A percentile compares a stretch with the other conserved stretches of the same genome.
Conservation (phyloP, 306 rosid genomes). For the Cucurbita ficifolia region DNA sequence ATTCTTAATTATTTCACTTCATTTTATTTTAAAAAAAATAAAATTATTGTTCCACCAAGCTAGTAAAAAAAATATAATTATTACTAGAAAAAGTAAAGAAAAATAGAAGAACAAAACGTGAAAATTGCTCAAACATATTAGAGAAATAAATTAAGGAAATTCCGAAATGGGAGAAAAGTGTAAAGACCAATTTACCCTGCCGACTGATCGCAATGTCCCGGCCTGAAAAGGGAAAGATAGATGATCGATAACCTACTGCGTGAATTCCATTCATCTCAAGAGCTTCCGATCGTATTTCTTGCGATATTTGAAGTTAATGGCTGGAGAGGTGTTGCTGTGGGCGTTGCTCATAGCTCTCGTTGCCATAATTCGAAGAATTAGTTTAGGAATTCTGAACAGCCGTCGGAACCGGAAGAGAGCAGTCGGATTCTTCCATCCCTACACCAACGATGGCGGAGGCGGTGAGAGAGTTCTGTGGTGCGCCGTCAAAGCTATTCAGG, state of each 20-base stretch:
- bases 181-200: not conserved
- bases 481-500: constrained; percentile 73
- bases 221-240: not conserved
- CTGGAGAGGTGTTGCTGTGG: not conserved
- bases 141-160: too few species aligned
- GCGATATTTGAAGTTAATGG: not conserved
- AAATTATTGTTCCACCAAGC: too few species aligned
- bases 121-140: too few species aligned
- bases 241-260: not conserved
- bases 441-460: constrained; percentile 86
- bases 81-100: too few species aligned
- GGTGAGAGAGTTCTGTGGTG: constrained; percentile 94
- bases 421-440: constrained; percentile 88
- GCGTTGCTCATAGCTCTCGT: constrained; percentile 20
- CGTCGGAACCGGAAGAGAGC: constrained; percentile 39
- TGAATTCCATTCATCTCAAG: not conserved
- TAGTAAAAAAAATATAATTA: too few species aligned
- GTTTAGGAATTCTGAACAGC: constrained; percentile 12
- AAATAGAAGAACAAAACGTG: too few species aligned
- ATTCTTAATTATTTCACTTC: too few species aligned
- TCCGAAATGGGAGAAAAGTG: not conserved
- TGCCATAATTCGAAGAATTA: constrained; percentile 15
- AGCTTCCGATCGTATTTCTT: not conserved
- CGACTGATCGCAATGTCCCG: not conserved
- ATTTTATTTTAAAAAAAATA: too few species aligned